Percentiles rank a stretch among this genome's conserved stretches.
Conservation (phyloP, 1,284 basidiomycete genomes). For the Rhodotorula sp. region DNA sequence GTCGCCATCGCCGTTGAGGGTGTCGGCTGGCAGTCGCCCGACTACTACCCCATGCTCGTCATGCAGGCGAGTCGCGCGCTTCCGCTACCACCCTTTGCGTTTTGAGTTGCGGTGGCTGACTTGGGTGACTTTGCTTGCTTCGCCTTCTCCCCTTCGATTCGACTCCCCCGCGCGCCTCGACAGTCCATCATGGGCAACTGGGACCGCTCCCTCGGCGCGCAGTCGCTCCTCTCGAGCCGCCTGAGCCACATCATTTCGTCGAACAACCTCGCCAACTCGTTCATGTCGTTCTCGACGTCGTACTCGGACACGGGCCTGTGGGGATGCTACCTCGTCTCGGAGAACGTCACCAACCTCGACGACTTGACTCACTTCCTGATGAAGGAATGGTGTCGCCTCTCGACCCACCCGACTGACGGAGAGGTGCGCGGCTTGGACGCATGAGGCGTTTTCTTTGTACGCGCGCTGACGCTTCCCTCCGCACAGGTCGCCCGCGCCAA, state of each 20-base stretch:
- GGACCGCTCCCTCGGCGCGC: constrained; percentile 94
- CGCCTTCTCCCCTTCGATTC: no score
- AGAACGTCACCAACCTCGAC: constrained; percentile 90
- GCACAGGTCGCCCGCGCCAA: constrained; percentile 73
- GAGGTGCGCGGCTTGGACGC: constrained; percentile 3
- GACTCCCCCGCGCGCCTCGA: no score
- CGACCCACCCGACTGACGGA: constrained; percentile 69
- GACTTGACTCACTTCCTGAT: constrained; percentile 93
- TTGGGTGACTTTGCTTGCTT: no score
- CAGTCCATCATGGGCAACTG: constrained; percentile 97
- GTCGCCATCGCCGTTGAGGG: constrained; percentile 97
- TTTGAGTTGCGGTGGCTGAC: no score
- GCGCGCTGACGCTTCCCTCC: constrained; percentile 50
- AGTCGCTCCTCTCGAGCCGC: constrained; percentile 82
- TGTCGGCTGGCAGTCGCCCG: constrained; percentile 94
- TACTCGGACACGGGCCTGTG: constrained; percentile 99
- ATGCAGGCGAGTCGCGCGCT: constrained; percentile 63
- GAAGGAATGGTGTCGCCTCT: constrained; percentile 96
- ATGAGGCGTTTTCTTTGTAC: no score
- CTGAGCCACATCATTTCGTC: constrained; percentile 87
- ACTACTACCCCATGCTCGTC: constrained; percentile 99
- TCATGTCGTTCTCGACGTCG: constrained; percentile 99
- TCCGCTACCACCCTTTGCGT: no score
- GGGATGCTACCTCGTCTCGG: constrained; percentile 96
- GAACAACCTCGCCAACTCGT: constrained; percentile 97